Percentiles rank a stretch among this genome's conserved stretches.
Conservation (phyloP, 2,329 filamentous ascomycete genomes). For the Akanthomyces dipterigenus region DNA sequence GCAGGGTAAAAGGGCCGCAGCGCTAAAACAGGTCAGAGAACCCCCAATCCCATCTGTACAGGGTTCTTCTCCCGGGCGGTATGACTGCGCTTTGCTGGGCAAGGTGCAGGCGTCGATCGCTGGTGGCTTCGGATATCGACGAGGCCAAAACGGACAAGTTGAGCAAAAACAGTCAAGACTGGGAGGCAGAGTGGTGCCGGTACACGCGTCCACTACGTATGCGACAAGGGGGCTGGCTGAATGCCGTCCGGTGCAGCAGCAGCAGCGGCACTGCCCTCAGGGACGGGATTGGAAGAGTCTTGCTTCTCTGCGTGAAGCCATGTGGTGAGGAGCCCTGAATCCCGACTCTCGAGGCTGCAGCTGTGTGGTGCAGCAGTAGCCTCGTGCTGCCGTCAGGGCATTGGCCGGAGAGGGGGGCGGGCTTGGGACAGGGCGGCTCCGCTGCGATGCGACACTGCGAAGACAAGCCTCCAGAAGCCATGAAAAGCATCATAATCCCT, state of each 20-base stretch:
- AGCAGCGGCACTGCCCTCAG: not conserved
- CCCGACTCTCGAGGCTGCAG: not conserved
- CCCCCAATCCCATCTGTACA: not conserved
- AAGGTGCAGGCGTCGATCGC: conserved; percentile 4
- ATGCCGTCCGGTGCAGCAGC: not conserved
- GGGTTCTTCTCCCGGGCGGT: not conserved
- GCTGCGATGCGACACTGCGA: not conserved
- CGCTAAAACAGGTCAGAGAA: not conserved
- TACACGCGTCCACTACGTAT: conserved; percentile 11
- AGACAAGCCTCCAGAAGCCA: not conserved
- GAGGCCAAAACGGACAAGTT: not conserved
- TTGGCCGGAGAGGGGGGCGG: not conserved
- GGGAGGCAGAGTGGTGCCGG: not conserved
- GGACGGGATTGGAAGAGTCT: not conserved
- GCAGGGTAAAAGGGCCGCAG: not conserved
- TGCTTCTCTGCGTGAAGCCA: not conserved
- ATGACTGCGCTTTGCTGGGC: not conserved
- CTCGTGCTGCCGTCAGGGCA: not conserved
- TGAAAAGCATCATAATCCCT: not conserved
- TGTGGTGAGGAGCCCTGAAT: not conserved
- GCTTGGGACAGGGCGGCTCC: too few relatives aligned
- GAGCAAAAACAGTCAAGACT: not conserved
- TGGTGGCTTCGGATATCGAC: conserved; percentile 9
- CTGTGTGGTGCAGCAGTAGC: not conserved
- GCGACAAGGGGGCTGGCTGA: not conserved